phyloP scores from a whole-genome alignment of 345 rosid species.

The Sisymbrium irio region DNA sequence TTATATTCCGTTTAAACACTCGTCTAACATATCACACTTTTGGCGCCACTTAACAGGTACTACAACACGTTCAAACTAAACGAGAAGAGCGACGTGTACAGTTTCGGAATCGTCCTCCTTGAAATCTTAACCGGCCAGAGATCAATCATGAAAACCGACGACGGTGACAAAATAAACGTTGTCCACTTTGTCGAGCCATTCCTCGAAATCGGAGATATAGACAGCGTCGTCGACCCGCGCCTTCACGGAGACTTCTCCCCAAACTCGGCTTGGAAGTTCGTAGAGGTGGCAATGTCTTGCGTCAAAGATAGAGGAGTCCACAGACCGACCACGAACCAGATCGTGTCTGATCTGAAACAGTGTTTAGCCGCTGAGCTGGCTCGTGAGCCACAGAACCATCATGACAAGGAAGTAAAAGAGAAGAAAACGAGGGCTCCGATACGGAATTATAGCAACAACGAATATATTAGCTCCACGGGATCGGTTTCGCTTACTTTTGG shows the following conservation, averaged over 20 bases:
- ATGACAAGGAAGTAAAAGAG: slow-evolving; percentile 10
- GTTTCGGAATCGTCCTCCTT: slow-evolving; percentile 50
- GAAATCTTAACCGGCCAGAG: slow-evolving; percentile 52
- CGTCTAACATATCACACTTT: not conserved
- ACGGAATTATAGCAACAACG: slow-evolving; percentile 4
- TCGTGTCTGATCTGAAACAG: slow-evolving; percentile 35
- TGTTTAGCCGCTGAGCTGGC: slow-evolving; percentile 32
- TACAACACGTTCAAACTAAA: slow-evolving; percentile 40
- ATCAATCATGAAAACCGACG: slow-evolving; percentile 36
- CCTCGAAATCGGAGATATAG: slow-evolving; percentile 32
- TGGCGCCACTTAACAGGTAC: slow-evolving; percentile 19
- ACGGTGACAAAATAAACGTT: slow-evolving; percentile 35
- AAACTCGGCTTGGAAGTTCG: slow-evolving; percentile 37
- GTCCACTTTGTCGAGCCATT: slow-evolving; percentile 34
- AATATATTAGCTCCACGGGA: slow-evolving; percentile 19
- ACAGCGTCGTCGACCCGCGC: slow-evolving; percentile 28
- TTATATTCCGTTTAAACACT: not conserved
- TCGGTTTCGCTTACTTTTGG: slow-evolving; percentile 28
- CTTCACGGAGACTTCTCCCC: slow-evolving; percentile 28
- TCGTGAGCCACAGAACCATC: slow-evolving; percentile 27
- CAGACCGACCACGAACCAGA: slow-evolving; percentile 33
- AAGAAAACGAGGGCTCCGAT: not conserved
- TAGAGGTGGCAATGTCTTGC: slow-evolving; percentile 37
- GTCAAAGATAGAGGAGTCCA: slow-evolving; percentile 28
- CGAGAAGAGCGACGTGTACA: slow-evolving; percentile 58